These are phyloP conservation scores for Syzygium syzygioides DNA, from an alignment of 441 rosid genomes.

Conservation along the genomic window DNA sequence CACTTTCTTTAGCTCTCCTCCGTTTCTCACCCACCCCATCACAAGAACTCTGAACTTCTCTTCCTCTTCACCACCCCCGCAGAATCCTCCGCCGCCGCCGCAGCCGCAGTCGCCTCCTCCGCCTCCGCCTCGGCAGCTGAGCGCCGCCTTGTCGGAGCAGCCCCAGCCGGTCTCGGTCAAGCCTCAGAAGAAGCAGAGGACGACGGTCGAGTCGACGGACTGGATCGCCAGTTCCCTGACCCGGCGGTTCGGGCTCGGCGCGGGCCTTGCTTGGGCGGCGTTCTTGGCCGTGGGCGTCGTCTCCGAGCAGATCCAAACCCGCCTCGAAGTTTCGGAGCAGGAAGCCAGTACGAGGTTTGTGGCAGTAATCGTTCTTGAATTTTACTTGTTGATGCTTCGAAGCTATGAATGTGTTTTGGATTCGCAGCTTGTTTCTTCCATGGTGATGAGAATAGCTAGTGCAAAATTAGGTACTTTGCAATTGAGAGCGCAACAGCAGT, in stretches of 20 bases:
- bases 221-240: constrained; percentile 79
- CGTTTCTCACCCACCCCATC: constrained; percentile 42
- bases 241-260: constrained; percentile 74
- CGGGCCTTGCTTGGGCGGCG: constrained; percentile 73
- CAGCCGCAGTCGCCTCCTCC: constrained; percentile 15
- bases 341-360: constrained; percentile 58
- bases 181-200: constrained; percentile 27
- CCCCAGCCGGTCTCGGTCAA: constrained; percentile 14
- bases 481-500: neutral
- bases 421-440: neutral
- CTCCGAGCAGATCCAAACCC: constrained; percentile 76
- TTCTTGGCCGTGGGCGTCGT: constrained; percentile 57
- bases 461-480: neutral
- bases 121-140: constrained; percentile 21
- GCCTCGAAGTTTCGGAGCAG: constrained; percentile 52
- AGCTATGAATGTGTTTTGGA: neutral
- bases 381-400: neutral
- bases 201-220: constrained; percentile 52
- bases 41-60: constrained; percentile 27
- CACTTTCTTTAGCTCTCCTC: constrained; percentile 40
- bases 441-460: neutral
- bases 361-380: neutral
- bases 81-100: constrained; percentile 24
- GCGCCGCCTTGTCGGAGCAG: constrained; percentile 26
- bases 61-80: constrained; percentile 29